These are phyloP conservation scores for Aeminium ludgeri DNA, from an alignment of 495 filamentous ascomycete species.

Conservation along the genomic window DNA sequence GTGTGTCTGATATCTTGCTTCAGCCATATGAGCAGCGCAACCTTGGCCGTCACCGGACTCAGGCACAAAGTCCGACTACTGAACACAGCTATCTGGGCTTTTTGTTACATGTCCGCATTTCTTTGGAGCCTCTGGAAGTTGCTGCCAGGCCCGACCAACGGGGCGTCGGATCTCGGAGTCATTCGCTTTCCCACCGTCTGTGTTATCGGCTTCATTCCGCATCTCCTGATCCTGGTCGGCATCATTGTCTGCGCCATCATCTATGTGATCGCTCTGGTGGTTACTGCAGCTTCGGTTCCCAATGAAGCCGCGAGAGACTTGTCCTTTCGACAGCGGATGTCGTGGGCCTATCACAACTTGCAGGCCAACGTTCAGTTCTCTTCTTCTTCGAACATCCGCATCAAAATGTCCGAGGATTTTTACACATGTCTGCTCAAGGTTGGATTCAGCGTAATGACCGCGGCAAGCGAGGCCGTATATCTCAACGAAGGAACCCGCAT, in stretches of 20 bases:
- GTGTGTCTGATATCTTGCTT: slow-evolving; percentile 75
- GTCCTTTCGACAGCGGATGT: slow-evolving; percentile 39
- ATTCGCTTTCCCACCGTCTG: slow-evolving; percentile 84
- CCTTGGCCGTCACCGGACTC: slow-evolving; percentile 61
- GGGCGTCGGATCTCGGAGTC: slow-evolving; percentile 25
- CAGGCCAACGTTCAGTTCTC: slow-evolving; percentile 77
- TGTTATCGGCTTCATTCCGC: slow-evolving; percentile 87
- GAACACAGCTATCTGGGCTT: slow-evolving; percentile 75
- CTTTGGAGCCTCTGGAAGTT: slow-evolving; percentile 41
- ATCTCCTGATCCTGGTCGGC: slow-evolving; percentile 64
- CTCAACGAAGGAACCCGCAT: slow-evolving; percentile 76
- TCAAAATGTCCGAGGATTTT: slow-evolving; percentile 81
- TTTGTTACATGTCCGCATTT: slow-evolving; percentile 72
- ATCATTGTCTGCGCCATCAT: slow-evolving; percentile 58
- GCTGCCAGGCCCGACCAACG: slow-evolving; percentile 11
- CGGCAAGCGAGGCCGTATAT: slow-evolving; percentile 89
- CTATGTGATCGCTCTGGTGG: slow-evolving; percentile 54
- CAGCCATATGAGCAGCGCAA: slow-evolving; percentile 72
- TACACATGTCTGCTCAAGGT: slow-evolving; percentile 75
- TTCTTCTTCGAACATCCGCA: slow-evolving; percentile 37
- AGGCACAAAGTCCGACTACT: slow-evolving; percentile 62
- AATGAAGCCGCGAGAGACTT: slow-evolving; percentile 20
- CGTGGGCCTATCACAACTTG: slow-evolving; percentile 64
- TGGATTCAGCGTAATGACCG: slow-evolving; percentile 73
- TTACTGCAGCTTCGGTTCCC: slow-evolving; percentile 58